Percentiles rank a stretch among this genome's conserved stretches.
phyloP scores from a whole-genome alignment of 345 rosid species.

The Bretschneidera sinensis region DNA sequence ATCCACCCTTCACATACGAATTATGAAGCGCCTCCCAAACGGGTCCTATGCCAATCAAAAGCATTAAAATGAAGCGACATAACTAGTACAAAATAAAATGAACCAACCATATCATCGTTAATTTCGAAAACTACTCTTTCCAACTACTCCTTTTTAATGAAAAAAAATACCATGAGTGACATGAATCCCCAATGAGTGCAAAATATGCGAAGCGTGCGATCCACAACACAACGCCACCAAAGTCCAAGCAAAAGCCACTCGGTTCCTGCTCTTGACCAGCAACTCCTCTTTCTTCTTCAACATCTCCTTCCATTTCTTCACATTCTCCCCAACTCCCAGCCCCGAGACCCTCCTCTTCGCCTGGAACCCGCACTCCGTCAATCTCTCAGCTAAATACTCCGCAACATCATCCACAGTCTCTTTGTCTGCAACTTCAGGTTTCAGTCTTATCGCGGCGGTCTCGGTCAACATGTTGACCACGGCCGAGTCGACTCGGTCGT shows the following conservation, averaged over 20 bases:
- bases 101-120: not conserved
- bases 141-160: too few relatives aligned
- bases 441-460: constrained; percentile 72
- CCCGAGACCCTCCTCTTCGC: constrained; percentile 74
- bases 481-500: constrained; percentile 74
- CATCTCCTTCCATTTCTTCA: constrained; percentile 79
- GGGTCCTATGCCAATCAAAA: constrained; percentile 45
- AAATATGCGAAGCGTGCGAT: constrained; percentile 78
- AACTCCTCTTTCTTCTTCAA: constrained; percentile 70
- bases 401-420: constrained; percentile 33
- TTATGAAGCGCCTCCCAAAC: constrained; percentile 76
- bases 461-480: constrained; percentile 90
- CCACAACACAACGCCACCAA: constrained; percentile 95
- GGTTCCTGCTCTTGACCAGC: constrained; percentile 67
- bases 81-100: not conserved
- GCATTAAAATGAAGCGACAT: constrained; percentile 1
- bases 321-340: constrained; percentile 67
- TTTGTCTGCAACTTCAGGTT: constrained; percentile 28
- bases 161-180: constrained; percentile 82
- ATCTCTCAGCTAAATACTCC: constrained; percentile 59
- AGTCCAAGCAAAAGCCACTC: constrained; percentile 92
- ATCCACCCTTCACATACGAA: constrained; percentile 77
- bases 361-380: constrained; percentile 83
- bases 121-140: too few relatives aligned
- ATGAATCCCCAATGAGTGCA: constrained; percentile 88